Evolutionary conservation across 495 filamentous ascomycete genomes (phyloP).

Genomic region (Xylaria venustula): DNA sequence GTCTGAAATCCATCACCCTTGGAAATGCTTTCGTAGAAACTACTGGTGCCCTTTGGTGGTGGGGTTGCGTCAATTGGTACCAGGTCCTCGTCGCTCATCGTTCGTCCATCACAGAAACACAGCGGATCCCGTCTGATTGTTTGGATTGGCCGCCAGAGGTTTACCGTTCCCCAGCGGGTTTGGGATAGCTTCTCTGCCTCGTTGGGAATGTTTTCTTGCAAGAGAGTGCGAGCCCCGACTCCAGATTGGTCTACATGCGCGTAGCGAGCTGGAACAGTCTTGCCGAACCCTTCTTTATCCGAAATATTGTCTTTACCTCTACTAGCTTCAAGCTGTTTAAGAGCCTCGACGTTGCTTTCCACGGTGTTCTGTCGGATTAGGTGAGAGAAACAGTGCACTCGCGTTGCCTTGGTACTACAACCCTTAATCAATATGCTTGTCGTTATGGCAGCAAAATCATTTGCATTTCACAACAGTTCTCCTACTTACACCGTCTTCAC

Average conservation of each 20-base stretch:
- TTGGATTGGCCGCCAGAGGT: slow-evolving; percentile 64
- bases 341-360: not conserved
- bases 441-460: not conserved
- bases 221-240: slow-evolving; percentile 44
- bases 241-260: slow-evolving; percentile 64
- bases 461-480: not conserved
- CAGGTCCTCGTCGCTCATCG: slow-evolving; percentile 45
- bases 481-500: not conserved
- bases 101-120: slow-evolving; percentile 48
- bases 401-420: not conserved
- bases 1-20: slow-evolving; percentile 10
- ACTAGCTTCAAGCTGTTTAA: not conserved
- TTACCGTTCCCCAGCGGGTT: slow-evolving; percentile 62
- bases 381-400: slow-evolving; percentile 7
- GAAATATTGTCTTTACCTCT: slow-evolving; percentile 3
- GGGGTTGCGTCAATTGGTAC: slow-evolving; percentile 47
- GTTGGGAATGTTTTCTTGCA: slow-evolving; percentile 49
- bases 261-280: slow-evolving; percentile 48
- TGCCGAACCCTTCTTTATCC: slow-evolving; percentile 6
- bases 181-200: slow-evolving; percentile 52
- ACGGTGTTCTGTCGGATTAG: not conserved
- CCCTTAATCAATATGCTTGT: not conserved
- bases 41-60: slow-evolving; percentile 48
- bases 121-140: slow-evolving; percentile 56
- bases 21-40: slow-evolving; percentile 42